Evolutionary conservation across 2,329 filamentous ascomycete species (phyloP).

Genomic region (Pseudogymnoascus sp.): DNA sequence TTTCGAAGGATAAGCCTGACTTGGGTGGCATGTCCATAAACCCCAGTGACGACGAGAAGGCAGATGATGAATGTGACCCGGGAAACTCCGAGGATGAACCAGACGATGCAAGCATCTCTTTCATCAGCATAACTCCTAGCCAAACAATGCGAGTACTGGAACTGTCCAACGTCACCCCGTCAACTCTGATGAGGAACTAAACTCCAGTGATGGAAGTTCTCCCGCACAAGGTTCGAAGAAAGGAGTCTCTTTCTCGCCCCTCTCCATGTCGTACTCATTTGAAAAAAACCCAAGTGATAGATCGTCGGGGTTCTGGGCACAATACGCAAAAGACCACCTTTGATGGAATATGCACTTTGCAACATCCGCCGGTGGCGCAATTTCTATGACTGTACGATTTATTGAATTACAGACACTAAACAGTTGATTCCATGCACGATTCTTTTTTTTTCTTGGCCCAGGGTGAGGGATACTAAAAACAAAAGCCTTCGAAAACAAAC

Average conservation of each 20-base stretch:
- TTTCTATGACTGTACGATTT: background rate
- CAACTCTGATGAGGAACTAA: background rate
- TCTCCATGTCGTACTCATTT: background rate
- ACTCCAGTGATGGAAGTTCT: background rate
- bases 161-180: background rate
- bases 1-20: background rate
- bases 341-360: background rate
- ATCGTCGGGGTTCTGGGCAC: background rate
- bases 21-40: background rate
- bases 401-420: background rate
- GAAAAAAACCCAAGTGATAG: background rate
- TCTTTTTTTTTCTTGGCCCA: background rate
- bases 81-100: background rate
- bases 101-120: background rate
- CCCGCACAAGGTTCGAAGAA: background rate
- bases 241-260: background rate
- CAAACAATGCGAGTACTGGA: background rate
- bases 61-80: background rate
- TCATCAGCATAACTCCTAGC: background rate
- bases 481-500: background rate
- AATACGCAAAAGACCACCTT: background rate
- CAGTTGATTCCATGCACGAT: background rate
- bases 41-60: constrained; percentile 1
- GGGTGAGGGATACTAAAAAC: background rate
- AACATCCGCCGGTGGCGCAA: background rate